Conservation (phyloP, 148 eudicot genomes). For the Mesembryanthemum crystallinum region DNA sequence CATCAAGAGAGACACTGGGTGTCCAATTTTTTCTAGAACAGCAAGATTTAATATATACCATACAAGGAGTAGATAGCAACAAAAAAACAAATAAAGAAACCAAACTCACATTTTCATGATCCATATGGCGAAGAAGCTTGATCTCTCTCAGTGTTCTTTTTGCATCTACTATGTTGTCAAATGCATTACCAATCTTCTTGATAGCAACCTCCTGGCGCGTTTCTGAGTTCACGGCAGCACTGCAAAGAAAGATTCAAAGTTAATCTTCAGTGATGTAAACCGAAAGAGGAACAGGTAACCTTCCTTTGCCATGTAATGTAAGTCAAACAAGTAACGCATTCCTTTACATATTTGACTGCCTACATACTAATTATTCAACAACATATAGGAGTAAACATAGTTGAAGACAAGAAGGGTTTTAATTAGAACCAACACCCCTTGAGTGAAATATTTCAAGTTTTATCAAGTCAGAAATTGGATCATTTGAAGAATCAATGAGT, state of each 20-base stretch:
- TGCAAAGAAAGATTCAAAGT: conserved; percentile 24
- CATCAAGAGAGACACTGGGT: no score
- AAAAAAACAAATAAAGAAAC: background rate
- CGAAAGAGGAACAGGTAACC: background rate
- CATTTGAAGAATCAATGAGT: background rate
- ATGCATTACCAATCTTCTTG: conserved; percentile 85
- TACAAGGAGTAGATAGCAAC: background rate
- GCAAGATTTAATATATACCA: background rate
- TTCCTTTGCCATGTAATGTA: background rate
- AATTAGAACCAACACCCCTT: background rate
- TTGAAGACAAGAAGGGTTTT: background rate
- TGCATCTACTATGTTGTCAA: conserved; percentile 73
- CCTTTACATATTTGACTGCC: background rate
- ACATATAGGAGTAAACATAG: background rate
- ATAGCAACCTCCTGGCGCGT: conserved; percentile 74
- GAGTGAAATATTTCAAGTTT: background rate
- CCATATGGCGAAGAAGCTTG: conserved; percentile 70
- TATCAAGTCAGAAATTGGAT: background rate
- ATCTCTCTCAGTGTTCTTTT: conserved; percentile 82
- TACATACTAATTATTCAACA: background rate
- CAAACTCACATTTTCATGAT: conserved; percentile 65
- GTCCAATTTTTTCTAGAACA: background rate
- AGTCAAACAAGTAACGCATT: background rate
- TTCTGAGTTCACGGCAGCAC: conserved; percentile 77
- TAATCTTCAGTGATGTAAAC: background rate